Evolutionary conservation across 1,284 basidiomycete species (phyloP).

Genomic region (Clitocybe nebularis): DNA sequence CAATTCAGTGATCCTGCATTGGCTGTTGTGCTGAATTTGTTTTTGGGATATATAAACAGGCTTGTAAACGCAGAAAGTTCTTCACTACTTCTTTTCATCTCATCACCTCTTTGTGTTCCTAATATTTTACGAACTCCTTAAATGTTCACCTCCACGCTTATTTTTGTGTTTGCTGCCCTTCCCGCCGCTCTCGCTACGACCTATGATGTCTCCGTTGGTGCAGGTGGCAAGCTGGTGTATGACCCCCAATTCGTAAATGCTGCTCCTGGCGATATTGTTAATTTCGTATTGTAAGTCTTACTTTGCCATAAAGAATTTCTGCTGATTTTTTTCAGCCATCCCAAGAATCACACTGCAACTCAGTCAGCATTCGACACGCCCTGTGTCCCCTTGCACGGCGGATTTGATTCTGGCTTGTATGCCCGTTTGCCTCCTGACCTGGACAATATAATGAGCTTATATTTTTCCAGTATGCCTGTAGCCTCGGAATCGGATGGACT

Average conservation of each 20-base stretch:
- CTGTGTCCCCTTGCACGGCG: conserved; percentile 29
- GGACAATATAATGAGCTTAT: neutral
- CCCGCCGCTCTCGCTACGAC: conserved; percentile 21
- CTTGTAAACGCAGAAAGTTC: neutral
- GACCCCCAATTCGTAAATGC: conserved; percentile 33
- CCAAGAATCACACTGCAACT: conserved; percentile 40
- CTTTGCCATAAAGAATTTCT: neutral
- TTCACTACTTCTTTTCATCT: conserved; percentile 1
- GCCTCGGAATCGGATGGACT: conserved; percentile 21
- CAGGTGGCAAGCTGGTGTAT: conserved; percentile 27
- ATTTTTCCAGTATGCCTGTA: conserved; percentile 30
- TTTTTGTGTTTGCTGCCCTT: conserved; percentile 18
- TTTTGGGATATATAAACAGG: neutral
- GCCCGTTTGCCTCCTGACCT: conserved; percentile 11
- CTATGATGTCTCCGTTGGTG: conserved; percentile 29
- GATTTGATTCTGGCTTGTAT: conserved; percentile 39
- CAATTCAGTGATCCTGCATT: no score
- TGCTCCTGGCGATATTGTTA: conserved; percentile 30
- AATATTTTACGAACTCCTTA: neutral
- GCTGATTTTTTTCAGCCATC: conserved; percentile 24
- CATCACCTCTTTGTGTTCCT: neutral
- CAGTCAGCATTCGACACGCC: conserved; percentile 42
- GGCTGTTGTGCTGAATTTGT: conserved; percentile 3
- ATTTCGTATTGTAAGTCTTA: conserved; percentile 33
- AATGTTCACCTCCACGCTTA: conserved; percentile 17